Percentiles rank a stretch among this genome's conserved stretches.
phyloP scores from a whole-genome alignment of 73 alveolate genomes.

The Paramecium sonneborni region DNA sequence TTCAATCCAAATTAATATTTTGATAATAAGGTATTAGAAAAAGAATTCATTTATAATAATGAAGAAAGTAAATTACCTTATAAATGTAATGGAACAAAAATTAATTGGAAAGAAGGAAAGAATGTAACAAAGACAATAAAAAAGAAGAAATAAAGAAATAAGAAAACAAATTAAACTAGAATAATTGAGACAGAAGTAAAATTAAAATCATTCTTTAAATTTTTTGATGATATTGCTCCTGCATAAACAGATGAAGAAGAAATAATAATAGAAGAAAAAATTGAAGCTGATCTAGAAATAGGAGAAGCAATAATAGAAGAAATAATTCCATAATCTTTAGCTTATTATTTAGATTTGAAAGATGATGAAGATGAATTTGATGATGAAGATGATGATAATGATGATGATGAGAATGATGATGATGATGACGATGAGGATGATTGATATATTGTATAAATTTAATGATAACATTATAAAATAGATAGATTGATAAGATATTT shows the following conservation, averaged over 20 bases:
- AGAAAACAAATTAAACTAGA: constrained; percentile 84
- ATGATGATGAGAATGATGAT: constrained; percentile 19
- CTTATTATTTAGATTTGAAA: constrained; percentile 86
- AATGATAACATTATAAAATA: neutral
- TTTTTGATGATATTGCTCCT: constrained; percentile 86
- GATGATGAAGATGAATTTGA: constrained; percentile 1
- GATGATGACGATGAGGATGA: constrained; percentile 1
- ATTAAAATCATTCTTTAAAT: constrained; percentile 85
- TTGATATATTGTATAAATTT: neutral
- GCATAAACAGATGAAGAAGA: constrained; percentile 87
- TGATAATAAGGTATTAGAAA: constrained; percentile 37
- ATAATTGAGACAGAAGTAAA: constrained; percentile 79
- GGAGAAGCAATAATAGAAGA: constrained; percentile 38
- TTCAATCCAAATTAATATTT: constrained; percentile 13
- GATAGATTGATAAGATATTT: too few species aligned
- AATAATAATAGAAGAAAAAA: constrained; percentile 68
- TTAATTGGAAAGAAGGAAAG: constrained; percentile 94
- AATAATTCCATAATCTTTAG: constrained; percentile 93
- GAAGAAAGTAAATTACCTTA: constrained; percentile 83
- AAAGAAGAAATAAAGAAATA: constrained; percentile 93
- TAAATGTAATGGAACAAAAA: constrained; percentile 88
- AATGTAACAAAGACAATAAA: constrained; percentile 88
- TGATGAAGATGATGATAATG: neutral
- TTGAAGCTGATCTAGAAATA: neutral
- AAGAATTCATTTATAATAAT: neutral